Evolutionary conservation across 2,329 filamentous ascomycete species (phyloP).

Genomic region (Pseudonectria buxi): DNA sequence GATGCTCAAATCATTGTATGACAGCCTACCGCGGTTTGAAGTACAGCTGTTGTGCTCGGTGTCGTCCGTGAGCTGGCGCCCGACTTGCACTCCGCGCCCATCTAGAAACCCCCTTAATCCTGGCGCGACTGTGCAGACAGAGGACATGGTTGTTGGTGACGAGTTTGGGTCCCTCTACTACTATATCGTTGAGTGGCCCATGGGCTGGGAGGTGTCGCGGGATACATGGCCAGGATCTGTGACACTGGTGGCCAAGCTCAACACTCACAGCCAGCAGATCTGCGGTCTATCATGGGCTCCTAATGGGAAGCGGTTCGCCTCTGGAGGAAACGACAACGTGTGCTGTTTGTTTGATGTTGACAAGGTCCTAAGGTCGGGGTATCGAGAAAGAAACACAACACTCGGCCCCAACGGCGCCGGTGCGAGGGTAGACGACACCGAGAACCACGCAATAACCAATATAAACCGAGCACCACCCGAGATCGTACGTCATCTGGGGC

Average conservation of each 20-base stretch:
- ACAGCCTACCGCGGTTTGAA: conserved; percentile 66
- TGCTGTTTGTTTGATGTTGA: conserved; percentile 74
- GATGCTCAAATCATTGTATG: conserved; percentile 69
- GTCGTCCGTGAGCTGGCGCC: conserved; percentile 76
- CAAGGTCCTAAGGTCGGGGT: conserved; percentile 39
- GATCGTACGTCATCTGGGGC: conserved; percentile 41
- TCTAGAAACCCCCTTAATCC: conserved; percentile 43
- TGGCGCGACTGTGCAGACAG: conserved; percentile 53
- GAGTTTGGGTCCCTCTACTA: conserved; percentile 78
- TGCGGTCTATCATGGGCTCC: conserved; percentile 87
- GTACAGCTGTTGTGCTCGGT: conserved; percentile 65
- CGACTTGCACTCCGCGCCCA: conserved; percentile 47
- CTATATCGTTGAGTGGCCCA: conserved; percentile 83
- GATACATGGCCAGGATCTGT: conserved; percentile 73
- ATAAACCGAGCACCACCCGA: conserved; percentile 24
- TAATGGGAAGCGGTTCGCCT: conserved; percentile 71
- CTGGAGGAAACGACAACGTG: conserved; percentile 86
- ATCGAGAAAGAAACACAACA: conserved; percentile 3
- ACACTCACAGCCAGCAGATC: conserved; percentile 79
- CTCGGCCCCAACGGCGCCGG: conserved; percentile 5
- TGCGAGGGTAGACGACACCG: background rate
- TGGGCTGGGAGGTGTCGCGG: conserved; percentile 52
- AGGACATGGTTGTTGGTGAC: conserved; percentile 83
- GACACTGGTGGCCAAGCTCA: conserved; percentile 69
- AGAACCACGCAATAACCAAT: conserved; percentile 15